These are phyloP conservation scores for Euphorbia lathyris DNA, from an alignment of 345 rosid species.

Conservation along the genomic window DNA sequence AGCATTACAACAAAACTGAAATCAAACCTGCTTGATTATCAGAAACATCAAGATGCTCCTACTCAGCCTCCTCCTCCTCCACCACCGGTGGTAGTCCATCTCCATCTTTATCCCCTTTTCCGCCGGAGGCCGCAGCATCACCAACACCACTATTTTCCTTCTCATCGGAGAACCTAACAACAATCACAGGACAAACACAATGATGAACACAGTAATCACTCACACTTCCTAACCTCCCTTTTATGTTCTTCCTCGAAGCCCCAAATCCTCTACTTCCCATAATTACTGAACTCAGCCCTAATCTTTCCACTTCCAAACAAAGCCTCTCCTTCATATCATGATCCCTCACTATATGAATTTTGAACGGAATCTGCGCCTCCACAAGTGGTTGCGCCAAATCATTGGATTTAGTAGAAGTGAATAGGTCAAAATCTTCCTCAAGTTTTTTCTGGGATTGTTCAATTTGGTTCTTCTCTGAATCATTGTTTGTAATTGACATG, in stretches of 20 bases:
- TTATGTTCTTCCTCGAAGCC: constrained; percentile 40
- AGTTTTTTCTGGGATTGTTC: constrained; percentile 51
- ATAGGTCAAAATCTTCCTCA: constrained; percentile 69
- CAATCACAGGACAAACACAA: constrained; percentile 81
- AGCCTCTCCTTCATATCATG: constrained; percentile 92
- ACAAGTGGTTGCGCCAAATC: constrained; percentile 68
- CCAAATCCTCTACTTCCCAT: constrained; percentile 89
- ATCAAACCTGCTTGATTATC: constrained; percentile 49
- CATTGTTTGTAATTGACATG: constrained; percentile 18
- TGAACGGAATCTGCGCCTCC: constrained; percentile 63
- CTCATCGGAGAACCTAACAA: constrained; percentile 66
- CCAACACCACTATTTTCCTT: constrained; percentile 33
- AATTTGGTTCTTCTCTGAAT: constrained; percentile 24
- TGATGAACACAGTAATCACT: constrained; percentile 87
- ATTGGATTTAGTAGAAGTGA: constrained; percentile 59
- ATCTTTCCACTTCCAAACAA: constrained; percentile 83
- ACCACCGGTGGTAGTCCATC: constrained; percentile 34
- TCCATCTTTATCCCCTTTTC: constrained; percentile 24
- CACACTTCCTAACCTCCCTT: constrained; percentile 76
- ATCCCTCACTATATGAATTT: constrained; percentile 77
- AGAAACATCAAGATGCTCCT: constrained; percentile 44
- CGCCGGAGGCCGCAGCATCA: constrained; percentile 24
- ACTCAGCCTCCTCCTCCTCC: constrained; percentile 49
- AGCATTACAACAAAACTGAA: too few relatives aligned
- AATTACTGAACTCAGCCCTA: constrained; percentile 58